These are phyloP conservation scores for Raddia distichophylla DNA, from an alignment of 176 grass and related monocot species.

Conservation along the genomic window DNA sequence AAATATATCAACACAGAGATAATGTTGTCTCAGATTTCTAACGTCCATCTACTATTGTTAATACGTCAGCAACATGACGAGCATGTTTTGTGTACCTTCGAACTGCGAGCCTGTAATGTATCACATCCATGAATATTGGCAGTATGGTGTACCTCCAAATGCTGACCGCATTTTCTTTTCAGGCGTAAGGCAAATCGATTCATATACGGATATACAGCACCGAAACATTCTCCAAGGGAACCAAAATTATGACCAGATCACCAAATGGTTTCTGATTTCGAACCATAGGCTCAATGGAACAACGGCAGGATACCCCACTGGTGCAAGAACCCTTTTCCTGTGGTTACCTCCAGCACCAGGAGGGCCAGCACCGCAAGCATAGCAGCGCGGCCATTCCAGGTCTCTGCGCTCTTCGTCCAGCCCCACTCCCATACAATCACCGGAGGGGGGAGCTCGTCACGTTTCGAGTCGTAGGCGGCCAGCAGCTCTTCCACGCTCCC, in stretches of 20 bases:
- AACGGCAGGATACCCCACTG: slow-evolving; percentile 87
- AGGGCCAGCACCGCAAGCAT: slow-evolving; percentile 89
- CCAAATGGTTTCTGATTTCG: slow-evolving; percentile 1
- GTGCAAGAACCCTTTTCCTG: slow-evolving; percentile 92
- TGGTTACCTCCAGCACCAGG: slow-evolving; percentile 86
- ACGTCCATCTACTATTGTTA: too few species aligned
- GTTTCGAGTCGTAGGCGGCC: slow-evolving; percentile 86
- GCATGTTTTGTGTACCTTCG: neutral
- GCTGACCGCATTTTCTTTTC: slow-evolving; percentile 17
- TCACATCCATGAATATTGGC: neutral
- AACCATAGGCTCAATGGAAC: slow-evolving; percentile 17
- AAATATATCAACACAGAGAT: too few species aligned
- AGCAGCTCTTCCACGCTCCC: slow-evolving; percentile 96
- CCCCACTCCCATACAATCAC: slow-evolving; percentile 97
- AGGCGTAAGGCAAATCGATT: slow-evolving; percentile 17
- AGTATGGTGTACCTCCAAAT: neutral
- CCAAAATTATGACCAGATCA: slow-evolving; percentile 30
- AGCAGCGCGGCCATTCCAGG: slow-evolving; percentile 94
- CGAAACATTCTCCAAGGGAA: slow-evolving; percentile 19
- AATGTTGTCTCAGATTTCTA: too few species aligned
- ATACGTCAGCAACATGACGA: too few species aligned
- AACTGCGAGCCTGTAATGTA: neutral
- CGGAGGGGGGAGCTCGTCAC: slow-evolving; percentile 77
- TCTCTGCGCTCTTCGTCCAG: slow-evolving; percentile 95
- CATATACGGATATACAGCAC: slow-evolving; percentile 47